These are phyloP conservation scores for Cryptococcus sp. DNA, from an alignment of 1,284 basidiomycete species.

Conservation along the genomic window DNA sequence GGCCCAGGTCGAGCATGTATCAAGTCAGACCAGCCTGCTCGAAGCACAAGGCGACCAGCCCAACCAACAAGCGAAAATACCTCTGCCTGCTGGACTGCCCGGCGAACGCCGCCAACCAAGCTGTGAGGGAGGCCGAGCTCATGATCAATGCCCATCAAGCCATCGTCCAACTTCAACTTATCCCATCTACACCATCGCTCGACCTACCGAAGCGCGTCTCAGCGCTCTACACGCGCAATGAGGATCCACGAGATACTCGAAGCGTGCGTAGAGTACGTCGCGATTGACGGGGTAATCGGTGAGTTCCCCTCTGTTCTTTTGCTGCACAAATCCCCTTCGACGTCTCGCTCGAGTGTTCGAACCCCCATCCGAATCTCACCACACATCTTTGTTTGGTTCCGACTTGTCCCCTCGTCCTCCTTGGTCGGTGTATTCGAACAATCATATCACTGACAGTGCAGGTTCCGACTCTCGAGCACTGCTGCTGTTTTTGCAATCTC, in stretches of 20 bases:
- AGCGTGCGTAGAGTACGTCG: slow-evolving; percentile 36
- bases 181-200: too few species aligned
- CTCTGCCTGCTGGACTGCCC: too few species aligned
- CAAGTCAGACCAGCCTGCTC: too few species aligned
- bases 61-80: too few species aligned
- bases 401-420: not conserved
- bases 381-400: slow-evolving; percentile 7
- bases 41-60: too few species aligned
- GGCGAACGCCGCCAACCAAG: too few species aligned
- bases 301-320: slow-evolving; percentile 14
- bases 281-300: slow-evolving; percentile 40
- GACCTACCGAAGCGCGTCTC: too few species aligned
- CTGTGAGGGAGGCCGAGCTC: too few species aligned
- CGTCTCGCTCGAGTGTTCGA: slow-evolving; percentile 17
- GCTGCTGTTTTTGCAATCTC: slow-evolving; percentile 20
- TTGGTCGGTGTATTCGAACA: too few species aligned
- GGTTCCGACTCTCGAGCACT: slow-evolving; percentile 28
- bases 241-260: slow-evolving; percentile 42
- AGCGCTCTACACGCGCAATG: slow-evolving; percentile 18
- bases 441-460: slow-evolving; percentile 11
- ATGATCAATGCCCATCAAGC: too few species aligned
- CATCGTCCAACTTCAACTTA: too few species aligned
- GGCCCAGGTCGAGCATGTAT: too few species aligned
- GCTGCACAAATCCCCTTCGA: slow-evolving; percentile 6
- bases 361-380: slow-evolving; percentile 4